Conservation (phyloP, 768 basidiomycete genomes). For the Suillus occidentalis region DNA sequence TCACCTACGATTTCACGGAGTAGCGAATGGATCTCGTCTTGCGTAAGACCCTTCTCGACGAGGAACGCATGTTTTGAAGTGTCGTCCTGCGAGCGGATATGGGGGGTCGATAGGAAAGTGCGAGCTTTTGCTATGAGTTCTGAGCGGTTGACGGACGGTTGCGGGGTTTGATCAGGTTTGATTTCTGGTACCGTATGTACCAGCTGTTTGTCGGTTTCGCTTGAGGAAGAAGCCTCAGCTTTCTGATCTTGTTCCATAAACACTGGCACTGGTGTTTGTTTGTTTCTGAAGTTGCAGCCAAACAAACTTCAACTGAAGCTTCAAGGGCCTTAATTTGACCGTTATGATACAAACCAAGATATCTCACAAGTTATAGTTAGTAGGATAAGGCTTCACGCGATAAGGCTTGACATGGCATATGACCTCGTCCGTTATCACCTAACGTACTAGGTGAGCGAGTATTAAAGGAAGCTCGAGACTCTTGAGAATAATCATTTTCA, state of each 20-base stretch:
- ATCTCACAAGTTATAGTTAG: neutral
- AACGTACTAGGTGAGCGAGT: neutral
- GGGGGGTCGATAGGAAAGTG: slow-evolving; percentile 64
- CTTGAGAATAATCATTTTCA: neutral
- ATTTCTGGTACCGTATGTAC: neutral
- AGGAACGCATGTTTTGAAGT: slow-evolving; percentile 64
- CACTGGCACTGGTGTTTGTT: neutral
- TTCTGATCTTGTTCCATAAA: slow-evolving; percentile 1
- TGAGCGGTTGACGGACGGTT: slow-evolving; percentile 27
- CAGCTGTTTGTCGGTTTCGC: neutral
- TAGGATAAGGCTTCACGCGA: neutral
- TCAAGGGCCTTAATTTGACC: neutral
- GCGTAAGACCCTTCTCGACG: slow-evolving; percentile 66
- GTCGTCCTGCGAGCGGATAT: slow-evolving; percentile 57
- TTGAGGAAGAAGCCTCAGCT: neutral
- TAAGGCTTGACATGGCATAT: neutral
- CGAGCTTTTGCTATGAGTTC: slow-evolving; percentile 58
- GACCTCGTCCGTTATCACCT: neutral
- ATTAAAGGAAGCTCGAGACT: neutral
- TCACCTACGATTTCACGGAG: slow-evolving; percentile 54
- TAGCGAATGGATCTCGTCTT: slow-evolving; percentile 57
- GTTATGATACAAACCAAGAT: neutral
- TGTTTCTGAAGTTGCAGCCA: neutral
- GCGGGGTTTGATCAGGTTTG: neutral
- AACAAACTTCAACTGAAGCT: neutral